Conservation (phyloP, 73 alveolate genomes). For the Paramecium sexaurelia region DNA sequence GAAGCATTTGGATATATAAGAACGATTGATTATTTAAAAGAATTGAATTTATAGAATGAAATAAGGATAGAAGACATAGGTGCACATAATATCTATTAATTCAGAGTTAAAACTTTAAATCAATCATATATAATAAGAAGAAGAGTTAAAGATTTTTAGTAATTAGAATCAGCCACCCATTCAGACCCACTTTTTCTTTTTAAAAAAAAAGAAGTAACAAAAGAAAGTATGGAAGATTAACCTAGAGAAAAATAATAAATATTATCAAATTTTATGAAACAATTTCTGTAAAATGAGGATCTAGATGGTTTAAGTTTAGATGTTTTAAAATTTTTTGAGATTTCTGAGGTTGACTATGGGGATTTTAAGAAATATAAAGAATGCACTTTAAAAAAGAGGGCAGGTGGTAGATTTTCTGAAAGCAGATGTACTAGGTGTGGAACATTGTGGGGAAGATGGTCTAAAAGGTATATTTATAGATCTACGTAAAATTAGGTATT, state of each 20-base stretch:
- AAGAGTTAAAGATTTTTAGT: background rate
- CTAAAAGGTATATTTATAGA: constrained; percentile 35
- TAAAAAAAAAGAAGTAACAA: background rate
- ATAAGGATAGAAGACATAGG: background rate
- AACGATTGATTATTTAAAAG: background rate
- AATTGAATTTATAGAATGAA: background rate
- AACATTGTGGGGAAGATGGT: constrained; percentile 66
- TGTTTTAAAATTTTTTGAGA: constrained; percentile 38
- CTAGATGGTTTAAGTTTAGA: background rate
- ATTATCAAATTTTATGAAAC: background rate
- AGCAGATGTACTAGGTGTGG: constrained; percentile 63
- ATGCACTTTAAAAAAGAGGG: constrained; percentile 53
- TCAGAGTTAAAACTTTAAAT: background rate
- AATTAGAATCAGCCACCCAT: background rate
- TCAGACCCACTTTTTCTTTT: background rate
- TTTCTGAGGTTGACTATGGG: constrained; percentile 8
- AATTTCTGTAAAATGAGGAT: background rate
- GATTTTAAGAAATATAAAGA: constrained; percentile 40
- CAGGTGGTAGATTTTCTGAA: constrained; percentile 61
- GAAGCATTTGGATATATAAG: background rate
- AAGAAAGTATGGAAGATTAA: background rate
- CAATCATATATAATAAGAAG: background rate
- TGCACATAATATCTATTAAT: background rate
- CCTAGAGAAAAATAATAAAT: background rate
- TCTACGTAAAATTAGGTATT: constrained; percentile 42